Evolutionary conservation across 176 grass and related monocot genomes (phyloP), one percentile per base, ranked within the genome.

Genomic region (Musa beccarii): DNA sequence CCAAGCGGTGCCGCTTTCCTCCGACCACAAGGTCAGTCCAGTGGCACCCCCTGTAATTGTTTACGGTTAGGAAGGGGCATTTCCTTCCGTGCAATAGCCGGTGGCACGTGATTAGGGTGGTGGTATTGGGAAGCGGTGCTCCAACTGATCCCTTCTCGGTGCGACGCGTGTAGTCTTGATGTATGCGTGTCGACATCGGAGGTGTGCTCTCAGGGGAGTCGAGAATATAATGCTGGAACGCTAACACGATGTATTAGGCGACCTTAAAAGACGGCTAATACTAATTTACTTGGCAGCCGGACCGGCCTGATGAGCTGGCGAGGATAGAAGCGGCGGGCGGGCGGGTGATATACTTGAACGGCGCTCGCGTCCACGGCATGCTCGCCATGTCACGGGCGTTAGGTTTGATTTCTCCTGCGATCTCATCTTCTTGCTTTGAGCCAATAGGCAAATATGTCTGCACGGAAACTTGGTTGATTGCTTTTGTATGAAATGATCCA

Each of bases 351-450:
- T 77, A 59, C 86, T 66, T 76, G 65, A 87, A 93, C 11, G 94
- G 90, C 2, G 21, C 76, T 15, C 88, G 94, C 21, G 94, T 98
- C 2, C 82, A 86, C 57, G 94, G 94, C 1, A 98, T 98, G 75
- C 88, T 98, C 12, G 90, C 94, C n/a, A 98, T 98, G 94, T 91
- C 94, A 4, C 88, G 94, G 0, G 90, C 94, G 4, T 26, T 97
- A 82, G 93, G 94, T 98, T 92, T 17, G 9, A 23, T 16, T 12
- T 24, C 14, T 11, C 1, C 4, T 10, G 9, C 15, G 9, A 50
- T 17, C 22, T 28, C 25, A 34, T 65, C 11, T 22, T 22, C 26
- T 11, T 26, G 15, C 21, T 29, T 26, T 20, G 24, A 26, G 14
- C 26, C 12, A 12, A 26, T 25, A 14, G 23, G 28, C 21, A 66